Percentiles rank a stretch among this genome's conserved stretches.
These are phyloP conservation scores for Ramularia collo-cygni DNA, from an alignment of 2,329 filamentous ascomycete species.

Conservation along the genomic window DNA sequence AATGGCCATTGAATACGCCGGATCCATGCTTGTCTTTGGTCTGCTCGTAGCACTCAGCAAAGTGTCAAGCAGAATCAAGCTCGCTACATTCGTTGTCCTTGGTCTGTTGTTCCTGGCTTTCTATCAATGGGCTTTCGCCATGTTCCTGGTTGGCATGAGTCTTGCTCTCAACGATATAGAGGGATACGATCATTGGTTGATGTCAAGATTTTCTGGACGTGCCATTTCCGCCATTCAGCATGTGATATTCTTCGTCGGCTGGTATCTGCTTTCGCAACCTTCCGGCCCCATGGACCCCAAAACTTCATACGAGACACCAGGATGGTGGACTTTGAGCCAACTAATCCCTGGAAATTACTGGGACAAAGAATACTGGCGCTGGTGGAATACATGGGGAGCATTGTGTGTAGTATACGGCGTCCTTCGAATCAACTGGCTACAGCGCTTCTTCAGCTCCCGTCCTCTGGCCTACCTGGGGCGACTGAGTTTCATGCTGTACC, in stretches of 20 bases:
- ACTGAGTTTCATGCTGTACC: conserved; percentile 55
- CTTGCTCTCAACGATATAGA: conserved; percentile 13
- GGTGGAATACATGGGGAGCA: conserved; percentile 50
- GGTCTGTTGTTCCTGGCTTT: conserved; percentile 5
- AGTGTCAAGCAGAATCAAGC: neutral
- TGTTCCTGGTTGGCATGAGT: conserved; percentile 14
- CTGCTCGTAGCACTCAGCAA: conserved; percentile 6
- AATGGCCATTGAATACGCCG: conserved; percentile 20
- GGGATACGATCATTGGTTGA: conserved; percentile 1
- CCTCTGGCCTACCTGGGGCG: conserved; percentile 52
- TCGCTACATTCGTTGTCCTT: neutral
- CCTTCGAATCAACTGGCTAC: conserved; percentile 39
- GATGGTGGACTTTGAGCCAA: neutral
- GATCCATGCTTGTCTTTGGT: conserved; percentile 16
- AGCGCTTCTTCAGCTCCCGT: conserved; percentile 44
- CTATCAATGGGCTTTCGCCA: conserved; percentile 15
- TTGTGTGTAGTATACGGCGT: conserved; percentile 47
- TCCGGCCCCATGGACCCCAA: conserved; percentile 6
- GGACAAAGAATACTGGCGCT: conserved; percentile 36
- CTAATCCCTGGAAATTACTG: neutral
- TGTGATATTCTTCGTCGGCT: conserved; percentile 8
- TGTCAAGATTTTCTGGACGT: conserved; percentile 1
- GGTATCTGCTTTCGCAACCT: conserved; percentile 17
- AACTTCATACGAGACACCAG: neutral
- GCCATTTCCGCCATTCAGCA: conserved; percentile 6